phyloP scores from a whole-genome alignment of 805 yeast genomes.

The Yarrowia sp. region DNA sequence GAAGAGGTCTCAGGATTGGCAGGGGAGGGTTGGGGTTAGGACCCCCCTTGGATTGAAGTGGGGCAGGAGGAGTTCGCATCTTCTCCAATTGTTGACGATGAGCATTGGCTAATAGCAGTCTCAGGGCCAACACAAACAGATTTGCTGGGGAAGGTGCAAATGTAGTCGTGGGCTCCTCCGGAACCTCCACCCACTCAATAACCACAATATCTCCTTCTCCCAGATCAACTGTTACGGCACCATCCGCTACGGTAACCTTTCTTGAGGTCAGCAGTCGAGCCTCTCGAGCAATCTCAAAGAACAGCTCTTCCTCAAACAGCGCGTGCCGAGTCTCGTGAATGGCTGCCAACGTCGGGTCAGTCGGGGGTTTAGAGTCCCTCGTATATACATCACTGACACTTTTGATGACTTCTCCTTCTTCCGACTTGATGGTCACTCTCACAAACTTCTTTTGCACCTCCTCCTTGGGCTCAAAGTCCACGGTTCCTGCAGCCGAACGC shows the following conservation, averaged over 20 bases:
- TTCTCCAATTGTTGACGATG: conserved; percentile 47
- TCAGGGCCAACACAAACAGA: conserved; percentile 50
- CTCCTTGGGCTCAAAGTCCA: conserved; percentile 42
- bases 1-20: conserved; percentile 36
- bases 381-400: conserved; percentile 41
- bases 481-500: conserved; percentile 47
- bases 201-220: conserved; percentile 61
- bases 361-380: conserved; percentile 55
- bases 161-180: background rate
- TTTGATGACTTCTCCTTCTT: conserved; percentile 42
- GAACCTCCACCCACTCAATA: conserved; percentile 44
- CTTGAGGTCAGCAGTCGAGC: conserved; percentile 65
- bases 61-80: conserved; percentile 30
- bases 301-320: conserved; percentile 85
- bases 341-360: conserved; percentile 11
- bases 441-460: conserved; percentile 48
- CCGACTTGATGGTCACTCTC: conserved; percentile 48
- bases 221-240: conserved; percentile 62
- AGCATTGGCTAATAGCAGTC: conserved; percentile 59
- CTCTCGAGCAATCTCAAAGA: conserved; percentile 72
- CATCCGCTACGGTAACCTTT: conserved; percentile 63
- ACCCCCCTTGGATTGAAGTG: conserved; percentile 9
- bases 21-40: conserved; percentile 22
- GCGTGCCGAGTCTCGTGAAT: conserved; percentile 47
- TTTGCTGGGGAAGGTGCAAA: conserved; percentile 45